phyloP scores from a whole-genome alignment of 2,329 filamentous ascomycete genomes.

The Sarocladiaceae sp. region DNA sequence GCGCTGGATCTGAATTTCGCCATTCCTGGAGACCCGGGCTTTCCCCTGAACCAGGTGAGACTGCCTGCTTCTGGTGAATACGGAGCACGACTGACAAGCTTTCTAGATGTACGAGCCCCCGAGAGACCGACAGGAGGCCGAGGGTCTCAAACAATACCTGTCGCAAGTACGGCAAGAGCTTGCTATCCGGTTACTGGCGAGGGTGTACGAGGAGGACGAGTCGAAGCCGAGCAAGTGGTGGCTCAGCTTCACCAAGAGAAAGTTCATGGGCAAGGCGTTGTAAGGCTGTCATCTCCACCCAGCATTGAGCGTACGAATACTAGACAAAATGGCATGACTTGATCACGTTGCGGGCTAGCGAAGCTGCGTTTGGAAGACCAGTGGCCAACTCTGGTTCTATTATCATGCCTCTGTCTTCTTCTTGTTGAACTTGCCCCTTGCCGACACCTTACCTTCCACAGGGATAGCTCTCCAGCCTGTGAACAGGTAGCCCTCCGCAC shows the following conservation, averaged over 20 bases:
- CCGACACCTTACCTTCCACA: slow-evolving; percentile 71
- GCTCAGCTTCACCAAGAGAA: slow-evolving; percentile 97
- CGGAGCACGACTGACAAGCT: too few relatives aligned
- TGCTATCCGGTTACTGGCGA: slow-evolving; percentile 71
- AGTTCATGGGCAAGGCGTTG: slow-evolving; percentile 97
- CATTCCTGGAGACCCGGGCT: slow-evolving; percentile 86
- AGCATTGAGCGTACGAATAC: slow-evolving; percentile 2
- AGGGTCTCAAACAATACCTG: slow-evolving; percentile 82
- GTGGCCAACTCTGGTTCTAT: neutral
- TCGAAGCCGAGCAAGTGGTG: slow-evolving; percentile 80
- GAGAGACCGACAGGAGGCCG: slow-evolving; percentile 78
- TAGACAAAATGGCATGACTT: slow-evolving; percentile 1
- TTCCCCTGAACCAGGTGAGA: slow-evolving; percentile 79
- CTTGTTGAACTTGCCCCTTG: slow-evolving; percentile 71
- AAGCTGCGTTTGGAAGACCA: neutral
- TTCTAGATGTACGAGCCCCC: slow-evolving; percentile 89
- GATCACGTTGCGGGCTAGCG: neutral
- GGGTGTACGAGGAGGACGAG: slow-evolving; percentile 78
- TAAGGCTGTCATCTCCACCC: slow-evolving; percentile 33
- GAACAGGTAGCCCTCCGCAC: slow-evolving; percentile 85
- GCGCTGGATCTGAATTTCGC: slow-evolving; percentile 92
- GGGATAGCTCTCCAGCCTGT: slow-evolving; percentile 78
- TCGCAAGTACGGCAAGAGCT: slow-evolving; percentile 91
- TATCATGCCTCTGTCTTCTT: slow-evolving; percentile 47
- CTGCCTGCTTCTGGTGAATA: slow-evolving; percentile 8